Evolutionary conservation across 164 flowering plant species (phyloP), one percentile per base, ranked within the genome.

Genomic region (Chimonanthus salicifolius): DNA sequence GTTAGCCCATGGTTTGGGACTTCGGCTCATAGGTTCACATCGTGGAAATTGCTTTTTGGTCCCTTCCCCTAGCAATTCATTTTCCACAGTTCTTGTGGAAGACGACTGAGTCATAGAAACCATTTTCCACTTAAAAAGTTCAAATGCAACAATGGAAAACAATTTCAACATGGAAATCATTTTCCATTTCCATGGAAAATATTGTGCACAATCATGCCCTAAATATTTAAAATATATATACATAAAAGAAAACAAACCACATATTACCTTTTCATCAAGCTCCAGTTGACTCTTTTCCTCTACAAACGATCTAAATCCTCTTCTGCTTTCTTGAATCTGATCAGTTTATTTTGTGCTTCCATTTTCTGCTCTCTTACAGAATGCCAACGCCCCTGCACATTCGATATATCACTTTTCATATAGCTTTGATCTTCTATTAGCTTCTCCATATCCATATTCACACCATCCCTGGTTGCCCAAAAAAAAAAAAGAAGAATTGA

Each of bases 271-370:
- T 80, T 85, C 89, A 73, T 93, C 94, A 69, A 95, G 85, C 62
- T 90, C 96, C 48, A 87, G 69, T 87, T 89, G 94, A 77, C 72
- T 76, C 78, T 84, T 89, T 76, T 95, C 91, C 84, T 87, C 96
- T 6, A 78, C 74, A 93, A 71, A 47, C 73, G 84, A 47, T 90
- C 91, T 69, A 95, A 72, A 60, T 95, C 98, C 78, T 90, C 97
- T 74, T 93, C 96, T 51, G 81, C 87, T 77, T 82, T 90, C 67
- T 81, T 82, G 51, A 88, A 78, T 76, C 80, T 75, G 11, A 78
- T 72, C 78, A 95, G 71, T 50, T 71, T 81, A 68, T 81, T 86
- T 69, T 88, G 87, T 68, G 88, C 92, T 69, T 78, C 79, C 21
- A 81, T 68, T 71, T 95, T 95, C 64, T 91, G 90, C 83, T 91